phyloP scores from a whole-genome alignment of 2,329 filamentous ascomycete genomes.

The Chaetomium sp. region DNA sequence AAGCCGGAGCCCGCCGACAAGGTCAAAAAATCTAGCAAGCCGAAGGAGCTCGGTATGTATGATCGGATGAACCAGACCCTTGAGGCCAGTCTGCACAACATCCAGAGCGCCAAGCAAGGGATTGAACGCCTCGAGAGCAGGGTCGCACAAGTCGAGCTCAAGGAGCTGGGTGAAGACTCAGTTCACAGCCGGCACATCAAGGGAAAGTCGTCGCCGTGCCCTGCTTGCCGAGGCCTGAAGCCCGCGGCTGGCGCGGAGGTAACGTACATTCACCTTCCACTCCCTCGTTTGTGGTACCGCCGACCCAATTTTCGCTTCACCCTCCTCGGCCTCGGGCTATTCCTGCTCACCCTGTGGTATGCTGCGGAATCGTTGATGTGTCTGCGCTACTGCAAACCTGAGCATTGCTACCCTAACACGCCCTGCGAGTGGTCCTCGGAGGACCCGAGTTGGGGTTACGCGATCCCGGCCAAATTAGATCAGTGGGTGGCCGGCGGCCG shows the following conservation, averaged over 20 bases:
- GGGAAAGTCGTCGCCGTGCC: conserved; percentile 5
- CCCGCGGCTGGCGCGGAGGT: conserved; percentile 16
- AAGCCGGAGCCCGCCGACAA: conserved; percentile 16
- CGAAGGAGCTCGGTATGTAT: conserved; percentile 38
- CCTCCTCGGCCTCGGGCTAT: conserved; percentile 39
- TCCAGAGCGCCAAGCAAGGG: conserved; percentile 49
- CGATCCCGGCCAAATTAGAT: conserved; percentile 56
- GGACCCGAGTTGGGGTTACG: conserved; percentile 55
- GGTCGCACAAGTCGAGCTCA: conserved; percentile 37
- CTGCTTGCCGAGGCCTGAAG: conserved; percentile 13
- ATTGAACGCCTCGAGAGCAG: conserved; percentile 52
- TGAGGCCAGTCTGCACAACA: conserved; percentile 44
- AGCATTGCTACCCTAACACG: conserved; percentile 38
- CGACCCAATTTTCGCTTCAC: conserved; percentile 43
- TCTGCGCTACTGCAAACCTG: conserved; percentile 46
- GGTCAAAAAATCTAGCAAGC: conserved; percentile 24
- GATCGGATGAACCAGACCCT: conserved; percentile 48
- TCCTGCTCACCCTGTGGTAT: conserved; percentile 46
- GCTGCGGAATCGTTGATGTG: conserved; percentile 49
- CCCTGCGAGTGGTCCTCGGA: conserved; percentile 51
- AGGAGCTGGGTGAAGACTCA: background rate
- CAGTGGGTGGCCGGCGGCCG: conserved; percentile 52
- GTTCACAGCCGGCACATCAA: background rate
- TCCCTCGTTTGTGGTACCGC: conserved; percentile 42
- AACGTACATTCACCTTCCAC: conserved; percentile 36